Evolutionary conservation across 768 basidiomycete genomes (phyloP), one percentile per base, ranked within the genome.

Genomic region (Gymnopilus dilepis): DNA sequence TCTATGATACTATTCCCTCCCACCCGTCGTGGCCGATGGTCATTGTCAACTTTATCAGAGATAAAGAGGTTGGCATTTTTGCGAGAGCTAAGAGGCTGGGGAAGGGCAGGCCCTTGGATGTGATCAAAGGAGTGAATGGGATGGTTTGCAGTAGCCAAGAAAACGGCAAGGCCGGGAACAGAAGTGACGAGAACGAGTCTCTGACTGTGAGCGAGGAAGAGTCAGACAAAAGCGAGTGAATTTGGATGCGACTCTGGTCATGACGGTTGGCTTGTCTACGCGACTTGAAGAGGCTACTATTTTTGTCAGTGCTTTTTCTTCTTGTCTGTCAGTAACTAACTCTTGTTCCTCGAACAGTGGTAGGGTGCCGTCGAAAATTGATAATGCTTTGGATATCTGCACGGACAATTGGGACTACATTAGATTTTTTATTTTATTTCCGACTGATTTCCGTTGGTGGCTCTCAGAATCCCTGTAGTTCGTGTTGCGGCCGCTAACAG

Each of bases 1-100:
- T 91, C 72, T 99, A 99, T 77, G 92, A 94, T 65, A 84, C 79
- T 4, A 81, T 98, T 24, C 94, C 96, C 0, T 83, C 88, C 0
- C 97, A 99, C 70, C 86, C 90, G 1, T 91, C 89, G 4, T 99
- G 97, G 97, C 89, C 94, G 2, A 95, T 95, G 88, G 91, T 99
- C 34, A 94, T 90, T 2, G 80, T 92, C 58, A 94, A 94, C 76
- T 99, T 99, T 72, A 97, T 99, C 58, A 86, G 94, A 26, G 95
- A 97, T 67, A 82, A 83, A 13, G 88, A 91, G 63, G 92, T 95
- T 28, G 95, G 95, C 2, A 87, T 98, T 65, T 97, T 90, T 73
- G 89, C 92, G 12, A 82, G 96, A 7, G 93, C 89, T 7, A 98
- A 98, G 75, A 79, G 96, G 70, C 61, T 86, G 64, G 72, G 76